Percentiles rank a stretch among this genome's conserved stretches.
Conservation (phyloP, 768 basidiomycete genomes). For the Lyophyllum atratum region DNA sequence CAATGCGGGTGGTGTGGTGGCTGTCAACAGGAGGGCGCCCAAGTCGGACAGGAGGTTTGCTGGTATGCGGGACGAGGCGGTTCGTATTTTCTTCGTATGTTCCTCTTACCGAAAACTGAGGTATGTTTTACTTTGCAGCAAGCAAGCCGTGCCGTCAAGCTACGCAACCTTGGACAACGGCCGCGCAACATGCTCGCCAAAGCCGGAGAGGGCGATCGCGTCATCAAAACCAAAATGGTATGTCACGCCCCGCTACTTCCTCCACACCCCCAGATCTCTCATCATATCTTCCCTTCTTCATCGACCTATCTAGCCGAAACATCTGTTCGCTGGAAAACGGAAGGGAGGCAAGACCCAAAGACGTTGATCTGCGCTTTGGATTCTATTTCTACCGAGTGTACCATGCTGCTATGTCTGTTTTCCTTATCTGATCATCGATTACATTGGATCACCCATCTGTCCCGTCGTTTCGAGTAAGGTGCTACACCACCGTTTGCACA, state of each 20-base stretch:
- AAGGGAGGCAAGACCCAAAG: slow-evolving; percentile 83
- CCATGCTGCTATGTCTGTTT: slow-evolving; percentile 12
- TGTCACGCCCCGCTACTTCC: slow-evolving; percentile 22
- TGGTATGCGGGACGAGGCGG: slow-evolving; percentile 77
- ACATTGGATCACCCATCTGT: not conserved
- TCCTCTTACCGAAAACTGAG: not conserved
- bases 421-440: not conserved
- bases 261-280: slow-evolving; percentile 2
- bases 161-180: slow-evolving; percentile 87
- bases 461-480: not conserved
- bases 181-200: slow-evolving; percentile 86
- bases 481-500: too few species aligned
- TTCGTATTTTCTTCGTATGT: slow-evolving; percentile 35
- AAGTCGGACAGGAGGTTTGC: slow-evolving; percentile 73
- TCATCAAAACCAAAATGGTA: slow-evolving; percentile 83
- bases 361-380: slow-evolving; percentile 42
- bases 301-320: slow-evolving; percentile 85
- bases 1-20: slow-evolving; percentile 56
- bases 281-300: slow-evolving; percentile 36
- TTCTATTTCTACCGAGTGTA: slow-evolving; percentile 10
- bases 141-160: slow-evolving; percentile 73
- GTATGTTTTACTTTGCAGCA: slow-evolving; percentile 49
- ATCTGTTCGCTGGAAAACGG: slow-evolving; percentile 84
- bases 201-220: slow-evolving; percentile 88
- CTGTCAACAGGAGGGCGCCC: slow-evolving; percentile 57